phyloP scores from a whole-genome alignment of 208 protist species.

The Lotmaria passim region DNA sequence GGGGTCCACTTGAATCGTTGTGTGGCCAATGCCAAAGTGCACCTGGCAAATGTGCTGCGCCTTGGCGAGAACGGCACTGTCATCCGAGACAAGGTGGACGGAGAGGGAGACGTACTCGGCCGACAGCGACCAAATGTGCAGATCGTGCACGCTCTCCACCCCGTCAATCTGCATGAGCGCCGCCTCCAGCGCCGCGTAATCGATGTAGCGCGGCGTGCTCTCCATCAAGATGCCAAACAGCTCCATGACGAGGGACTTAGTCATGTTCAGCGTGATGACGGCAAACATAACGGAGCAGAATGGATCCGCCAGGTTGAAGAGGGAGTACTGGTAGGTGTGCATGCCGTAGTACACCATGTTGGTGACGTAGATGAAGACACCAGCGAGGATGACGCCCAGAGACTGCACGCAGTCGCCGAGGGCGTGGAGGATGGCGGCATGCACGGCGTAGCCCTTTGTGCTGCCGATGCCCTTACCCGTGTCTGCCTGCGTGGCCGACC shows the following conservation, averaged over 20 bases:
- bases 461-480: conserved; percentile 30
- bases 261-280: conserved; percentile 90
- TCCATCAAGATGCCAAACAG: conserved; percentile 92
- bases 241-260: conserved; percentile 60
- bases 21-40: conserved; percentile 80
- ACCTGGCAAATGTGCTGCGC: conserved; percentile 64
- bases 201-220: conserved; percentile 72
- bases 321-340: conserved; percentile 53
- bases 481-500: conserved; percentile 38
- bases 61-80: conserved; percentile 51
- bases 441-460: conserved; percentile 59
- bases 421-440: conserved; percentile 88
- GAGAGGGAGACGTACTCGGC: conserved; percentile 79
- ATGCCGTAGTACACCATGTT: conserved; percentile 54
- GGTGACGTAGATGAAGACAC: conserved; percentile 76
- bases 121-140: conserved; percentile 92
- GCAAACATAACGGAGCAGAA: conserved; percentile 89
- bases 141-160: conserved; percentile 84
- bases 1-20: conserved; percentile 91
- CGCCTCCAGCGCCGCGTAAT: conserved; percentile 53
- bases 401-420: conserved; percentile 92
- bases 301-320: conserved; percentile 90
- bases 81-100: conserved; percentile 76
- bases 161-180: conserved; percentile 64
- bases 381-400: conserved; percentile 87